Evolutionary conservation across 2,329 filamentous ascomycete genomes (phyloP).

Genomic region (Myriosclerotinia duriaeana): DNA sequence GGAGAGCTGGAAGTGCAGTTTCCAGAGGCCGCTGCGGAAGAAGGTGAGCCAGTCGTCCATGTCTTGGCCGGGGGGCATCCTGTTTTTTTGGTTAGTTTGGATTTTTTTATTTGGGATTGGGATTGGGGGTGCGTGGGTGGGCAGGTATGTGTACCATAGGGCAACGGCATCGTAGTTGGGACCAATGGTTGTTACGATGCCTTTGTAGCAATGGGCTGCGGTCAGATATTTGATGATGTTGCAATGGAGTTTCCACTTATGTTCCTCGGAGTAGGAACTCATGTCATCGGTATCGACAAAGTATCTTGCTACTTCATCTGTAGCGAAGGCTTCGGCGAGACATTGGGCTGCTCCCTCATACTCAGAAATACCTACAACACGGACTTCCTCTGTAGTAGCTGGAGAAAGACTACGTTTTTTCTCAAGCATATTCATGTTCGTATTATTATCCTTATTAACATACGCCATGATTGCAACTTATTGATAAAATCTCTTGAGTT

Average conservation of each 20-base stretch:
- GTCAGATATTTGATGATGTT: constrained; percentile 76
- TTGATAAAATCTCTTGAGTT: not conserved
- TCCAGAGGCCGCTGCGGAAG: constrained; percentile 74
- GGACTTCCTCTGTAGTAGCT: constrained; percentile 54
- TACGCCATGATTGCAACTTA: constrained; percentile 38
- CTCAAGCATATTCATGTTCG: constrained; percentile 31
- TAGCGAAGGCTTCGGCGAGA: constrained; percentile 74
- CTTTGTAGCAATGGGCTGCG: constrained; percentile 72
- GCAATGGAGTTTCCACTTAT: constrained; percentile 74
- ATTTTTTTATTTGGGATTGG: not conserved
- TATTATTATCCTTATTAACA: constrained; percentile 42
- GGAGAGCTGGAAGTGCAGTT: constrained; percentile 71
- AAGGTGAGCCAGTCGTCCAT: constrained; percentile 72
- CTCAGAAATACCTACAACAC: constrained; percentile 63
- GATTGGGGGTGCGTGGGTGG: no score
- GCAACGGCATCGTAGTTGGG: constrained; percentile 75
- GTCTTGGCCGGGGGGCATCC: constrained; percentile 73
- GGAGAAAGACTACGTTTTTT: constrained; percentile 38
- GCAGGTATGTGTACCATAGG: constrained; percentile 60
- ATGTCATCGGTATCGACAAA: constrained; percentile 71
- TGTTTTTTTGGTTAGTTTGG: constrained; percentile 39
- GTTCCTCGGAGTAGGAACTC: constrained; percentile 59
- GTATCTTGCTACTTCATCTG: constrained; percentile 73
- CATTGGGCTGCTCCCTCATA: constrained; percentile 69
- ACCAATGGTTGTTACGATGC: constrained; percentile 72